Conservation (phyloP, 371 early-diverging fungal species). For the Mucor plumbeus region DNA sequence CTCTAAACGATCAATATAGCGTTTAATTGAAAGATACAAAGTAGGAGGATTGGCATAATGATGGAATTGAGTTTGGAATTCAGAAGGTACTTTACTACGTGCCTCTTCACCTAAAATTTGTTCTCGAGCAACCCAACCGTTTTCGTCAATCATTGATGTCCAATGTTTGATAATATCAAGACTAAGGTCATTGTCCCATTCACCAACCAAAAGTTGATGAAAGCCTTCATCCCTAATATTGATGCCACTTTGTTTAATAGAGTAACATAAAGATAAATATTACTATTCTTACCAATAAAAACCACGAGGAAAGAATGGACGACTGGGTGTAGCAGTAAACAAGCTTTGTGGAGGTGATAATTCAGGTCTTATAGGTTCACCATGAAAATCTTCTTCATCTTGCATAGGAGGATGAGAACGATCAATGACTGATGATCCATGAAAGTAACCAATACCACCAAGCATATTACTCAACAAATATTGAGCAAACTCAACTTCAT, state of each 20-base stretch:
- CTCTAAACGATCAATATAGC: constrained; percentile 58
- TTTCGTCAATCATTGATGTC: constrained; percentile 78
- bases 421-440: constrained; percentile 57
- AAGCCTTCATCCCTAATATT: constrained; percentile 89
- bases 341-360: constrained; percentile 69
- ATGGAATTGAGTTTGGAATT: constrained; percentile 93
- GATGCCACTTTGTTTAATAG: too few species aligned
- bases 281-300: constrained; percentile 76
- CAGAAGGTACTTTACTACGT: constrained; percentile 85
- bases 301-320: constrained; percentile 96
- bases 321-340: constrained; percentile 88
- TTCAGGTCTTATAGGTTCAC: constrained; percentile 61
- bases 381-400: constrained; percentile 60
- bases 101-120: constrained; percentile 96
- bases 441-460: constrained; percentile 89
- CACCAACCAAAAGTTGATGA: constrained; percentile 84
- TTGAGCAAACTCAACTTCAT: constrained; percentile 76
- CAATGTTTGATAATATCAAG: constrained; percentile 84
- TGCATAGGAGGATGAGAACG: constrained; percentile 48
- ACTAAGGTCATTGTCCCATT: constrained; percentile 90
- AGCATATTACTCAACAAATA: constrained; percentile 81
- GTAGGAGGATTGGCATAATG: constrained; percentile 96
- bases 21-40: constrained; percentile 72
- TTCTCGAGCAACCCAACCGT: constrained; percentile 95
- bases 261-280: too few species aligned